Evolutionary conservation across 495 filamentous ascomycete genomes (phyloP), one percentile per base, ranked within the genome.

Genomic region (Penicillium tannophilum): DNA sequence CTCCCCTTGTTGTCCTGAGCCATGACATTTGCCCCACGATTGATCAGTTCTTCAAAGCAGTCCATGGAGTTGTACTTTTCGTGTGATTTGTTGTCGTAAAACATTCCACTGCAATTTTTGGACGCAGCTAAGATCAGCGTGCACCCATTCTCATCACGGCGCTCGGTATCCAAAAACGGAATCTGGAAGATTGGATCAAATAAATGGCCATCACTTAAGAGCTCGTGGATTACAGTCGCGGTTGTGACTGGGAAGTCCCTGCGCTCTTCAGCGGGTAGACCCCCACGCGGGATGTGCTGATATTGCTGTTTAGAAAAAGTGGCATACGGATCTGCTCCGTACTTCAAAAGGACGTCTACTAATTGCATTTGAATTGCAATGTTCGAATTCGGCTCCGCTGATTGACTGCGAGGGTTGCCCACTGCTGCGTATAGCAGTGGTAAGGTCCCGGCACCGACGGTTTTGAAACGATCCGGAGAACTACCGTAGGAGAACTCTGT

Each of bases 301-400:
- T 11, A 8, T 20, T 52, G 5, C 31, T 52, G 49, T 14, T 52
- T 12, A 6, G 10, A 1, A 43, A 56, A 63, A 5, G 61, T 57
- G 31, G 57, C 43, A 39, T 60, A 63, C 50, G 57, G 61, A 35
- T 63, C 53, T 50, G 61, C 61, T 19, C 56, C 57, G 41, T 60
- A 17, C 26, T 54, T 19, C 5, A 63, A 50, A n/a, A 63, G 57
- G 2, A 39, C 12, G 20, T 26, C 35, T 39, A 63, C 45, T 26
- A 60, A 44, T n/a, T 35, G 52, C 12, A 16, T 54, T 24, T 28
- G 19, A 10, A 52, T 33, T 14, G 42, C 9, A 52, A 28, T 3
- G 20, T 52, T 10, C 20, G 20, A 12, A 1, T 43, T 33, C 1
- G 33, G 16, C 6, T 33, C 6, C 31, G 1, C 6, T 33, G 20